phyloP scores from a whole-genome alignment of 352 stramenopile species.

The Phytophthora nicotianae region DNA sequence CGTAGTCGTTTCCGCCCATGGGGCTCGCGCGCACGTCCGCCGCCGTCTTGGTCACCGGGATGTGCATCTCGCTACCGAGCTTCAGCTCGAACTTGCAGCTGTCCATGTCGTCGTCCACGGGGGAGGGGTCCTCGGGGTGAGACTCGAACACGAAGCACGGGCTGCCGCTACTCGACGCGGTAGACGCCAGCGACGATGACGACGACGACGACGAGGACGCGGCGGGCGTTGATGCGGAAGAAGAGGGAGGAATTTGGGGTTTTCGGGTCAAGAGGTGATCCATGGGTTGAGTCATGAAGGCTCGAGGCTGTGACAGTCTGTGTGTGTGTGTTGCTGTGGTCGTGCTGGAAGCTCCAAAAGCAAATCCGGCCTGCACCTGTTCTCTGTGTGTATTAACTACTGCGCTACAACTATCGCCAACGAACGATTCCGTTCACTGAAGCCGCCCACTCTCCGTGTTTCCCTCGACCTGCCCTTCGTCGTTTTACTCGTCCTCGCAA shows the following conservation, averaged over 20 bases:
- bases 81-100: constrained; percentile 50
- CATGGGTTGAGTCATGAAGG: constrained; percentile 40
- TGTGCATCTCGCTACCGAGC: constrained; percentile 36
- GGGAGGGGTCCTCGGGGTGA: constrained; percentile 31
- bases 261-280: constrained; percentile 35
- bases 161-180: constrained; percentile 19
- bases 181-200: constrained; percentile 13
- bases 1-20: constrained; percentile 23
- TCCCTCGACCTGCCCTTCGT: constrained; percentile 15
- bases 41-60: constrained; percentile 30
- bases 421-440: constrained; percentile 17
- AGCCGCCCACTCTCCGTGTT: constrained; percentile 13
- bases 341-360: constrained; percentile 8
- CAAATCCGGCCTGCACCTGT: constrained; percentile 35
- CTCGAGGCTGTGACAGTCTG: constrained; percentile 6
- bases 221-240: constrained; percentile 16
- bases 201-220: constrained; percentile 7
- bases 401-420: constrained; percentile 20
- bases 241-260: constrained; percentile 16
- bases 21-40: constrained; percentile 35
- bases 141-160: constrained; percentile 24
- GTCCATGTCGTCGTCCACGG: constrained; percentile 28
- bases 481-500: constrained; percentile 37
- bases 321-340: constrained; percentile 8
- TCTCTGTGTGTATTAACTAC: constrained; percentile 13